These are phyloP conservation scores for Paraleonurus japonicus DNA, from an alignment of 257 asterid genomes.

Conservation along the genomic window DNA sequence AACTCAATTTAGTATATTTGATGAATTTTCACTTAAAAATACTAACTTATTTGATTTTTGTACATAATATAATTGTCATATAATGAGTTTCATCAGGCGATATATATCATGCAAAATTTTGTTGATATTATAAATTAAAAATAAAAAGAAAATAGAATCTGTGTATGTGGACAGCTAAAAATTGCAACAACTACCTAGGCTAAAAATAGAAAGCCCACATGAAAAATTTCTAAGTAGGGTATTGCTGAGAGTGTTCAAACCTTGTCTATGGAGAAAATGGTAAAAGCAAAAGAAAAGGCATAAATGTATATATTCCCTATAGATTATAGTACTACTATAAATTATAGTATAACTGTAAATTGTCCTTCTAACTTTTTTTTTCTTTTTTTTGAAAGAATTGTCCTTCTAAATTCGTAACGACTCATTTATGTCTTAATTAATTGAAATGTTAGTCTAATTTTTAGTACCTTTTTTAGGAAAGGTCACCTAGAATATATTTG, in stretches of 20 bases:
- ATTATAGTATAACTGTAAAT: neutral
- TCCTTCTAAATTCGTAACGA: slow-evolving; percentile 19
- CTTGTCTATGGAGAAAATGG: slow-evolving; percentile 27
- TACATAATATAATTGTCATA: too few relatives aligned
- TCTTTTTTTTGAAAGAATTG: too few relatives aligned
- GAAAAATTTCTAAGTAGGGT: slow-evolving; percentile 6
- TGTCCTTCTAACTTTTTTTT: slow-evolving; percentile 24
- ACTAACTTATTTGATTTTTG: neutral
- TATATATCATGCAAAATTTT: too few relatives aligned
- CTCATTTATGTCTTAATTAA: neutral
- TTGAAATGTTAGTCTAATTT: neutral
- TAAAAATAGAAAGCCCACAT: slow-evolving; percentile 16
- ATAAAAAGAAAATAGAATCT: neutral
- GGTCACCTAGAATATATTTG: neutral
- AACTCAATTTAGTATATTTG: too few relatives aligned
- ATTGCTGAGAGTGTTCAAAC: slow-evolving; percentile 30
- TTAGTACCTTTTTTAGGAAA: neutral
- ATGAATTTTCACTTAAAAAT: too few relatives aligned
- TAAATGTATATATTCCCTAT: slow-evolving; percentile 14
- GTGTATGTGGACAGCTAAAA: slow-evolving; percentile 25
- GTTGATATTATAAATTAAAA: neutral
- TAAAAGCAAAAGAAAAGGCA: slow-evolving; percentile 21
- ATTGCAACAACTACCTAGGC: slow-evolving; percentile 22
- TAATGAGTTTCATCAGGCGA: too few relatives aligned
- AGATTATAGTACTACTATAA: neutral